Evolutionary conservation across 2,329 filamentous ascomycete genomes (phyloP).

Genomic region (Trichoderma semiorbis): DNA sequence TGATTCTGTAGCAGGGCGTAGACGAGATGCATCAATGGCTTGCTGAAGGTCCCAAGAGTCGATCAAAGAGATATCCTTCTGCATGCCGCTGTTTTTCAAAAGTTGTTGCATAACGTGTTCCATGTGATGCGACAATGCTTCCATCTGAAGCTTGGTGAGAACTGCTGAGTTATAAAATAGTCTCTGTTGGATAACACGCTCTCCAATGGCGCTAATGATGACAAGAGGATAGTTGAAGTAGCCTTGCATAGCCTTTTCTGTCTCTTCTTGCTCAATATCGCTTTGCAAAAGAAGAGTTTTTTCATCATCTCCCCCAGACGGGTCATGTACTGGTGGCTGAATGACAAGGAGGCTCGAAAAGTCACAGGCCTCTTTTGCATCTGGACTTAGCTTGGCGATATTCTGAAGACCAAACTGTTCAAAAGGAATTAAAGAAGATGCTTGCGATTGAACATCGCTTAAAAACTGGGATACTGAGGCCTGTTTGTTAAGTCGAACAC

Average conservation of each 20-base stretch:
- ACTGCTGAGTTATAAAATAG: constrained; percentile 1
- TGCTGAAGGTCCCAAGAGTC: constrained; percentile 4
- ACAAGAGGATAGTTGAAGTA: constrained; percentile 15
- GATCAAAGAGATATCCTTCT: neutral
- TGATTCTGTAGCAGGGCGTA: neutral
- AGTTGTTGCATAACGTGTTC: constrained; percentile 9
- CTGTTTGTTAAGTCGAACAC: neutral
- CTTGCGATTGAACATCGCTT: constrained; percentile 16
- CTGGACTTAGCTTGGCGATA: constrained; percentile 19
- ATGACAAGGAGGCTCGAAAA: constrained; percentile 23
- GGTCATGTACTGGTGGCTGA: neutral
- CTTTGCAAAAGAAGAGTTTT: neutral
- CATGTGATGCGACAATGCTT: neutral
- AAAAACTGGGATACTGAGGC: neutral
- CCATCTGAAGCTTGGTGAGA: neutral
- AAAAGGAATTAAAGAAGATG: constrained; percentile 17
- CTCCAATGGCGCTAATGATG: neutral
- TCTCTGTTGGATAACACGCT: neutral
- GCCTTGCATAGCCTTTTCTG: neutral
- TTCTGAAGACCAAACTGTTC: constrained; percentile 25
- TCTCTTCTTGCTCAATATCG: neutral
- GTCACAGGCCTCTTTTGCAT: constrained; percentile 19
- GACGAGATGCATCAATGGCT: neutral
- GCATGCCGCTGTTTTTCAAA: neutral
- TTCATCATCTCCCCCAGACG: neutral